phyloP scores from a whole-genome alignment of 1,284 basidiomycete species.

The Apiotrichum veenhuisii region DNA sequence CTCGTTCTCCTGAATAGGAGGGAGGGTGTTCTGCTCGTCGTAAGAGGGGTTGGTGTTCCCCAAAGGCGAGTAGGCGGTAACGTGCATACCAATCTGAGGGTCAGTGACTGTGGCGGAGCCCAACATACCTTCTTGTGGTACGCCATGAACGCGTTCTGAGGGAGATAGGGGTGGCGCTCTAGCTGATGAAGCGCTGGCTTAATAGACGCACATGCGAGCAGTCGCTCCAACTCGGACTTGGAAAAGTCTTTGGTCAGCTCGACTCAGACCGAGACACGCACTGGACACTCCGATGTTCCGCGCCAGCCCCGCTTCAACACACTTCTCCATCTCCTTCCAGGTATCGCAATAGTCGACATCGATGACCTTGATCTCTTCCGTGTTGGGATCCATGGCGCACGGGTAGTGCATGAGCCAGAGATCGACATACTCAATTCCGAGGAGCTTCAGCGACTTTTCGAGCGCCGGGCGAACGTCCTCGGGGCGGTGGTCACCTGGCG shows the following conservation, averaged over 20 bases:
- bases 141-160: constrained; percentile 69
- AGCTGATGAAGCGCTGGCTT: constrained; percentile 63
- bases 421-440: constrained; percentile 69
- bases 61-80: constrained; percentile 78
- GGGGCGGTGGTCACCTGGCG: constrained; percentile 19
- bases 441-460: constrained; percentile 54
- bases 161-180: constrained; percentile 71
- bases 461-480: constrained; percentile 20
- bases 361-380: constrained; percentile 12
- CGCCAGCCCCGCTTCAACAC: constrained; percentile 14
- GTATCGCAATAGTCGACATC: constrained; percentile 24
- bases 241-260: background rate
- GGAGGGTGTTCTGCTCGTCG: constrained; percentile 13
- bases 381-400: constrained; percentile 14
- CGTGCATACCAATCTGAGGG: constrained; percentile 58
- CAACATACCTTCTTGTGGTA: constrained; percentile 42
- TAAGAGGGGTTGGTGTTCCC: constrained; percentile 55
- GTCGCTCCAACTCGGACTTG: constrained; percentile 18
- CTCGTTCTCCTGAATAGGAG: constrained; percentile 19
- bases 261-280: too few species aligned
- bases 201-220: constrained; percentile 16
- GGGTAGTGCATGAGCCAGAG: constrained; percentile 66
- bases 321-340: constrained; percentile 33
- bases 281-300: constrained; percentile 20
- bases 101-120: too few species aligned